Percentiles rank a stretch among this genome's conserved stretches.
These are phyloP conservation scores for Quercus robur DNA, from an alignment of 306 rosid species.

Conservation along the genomic window DNA sequence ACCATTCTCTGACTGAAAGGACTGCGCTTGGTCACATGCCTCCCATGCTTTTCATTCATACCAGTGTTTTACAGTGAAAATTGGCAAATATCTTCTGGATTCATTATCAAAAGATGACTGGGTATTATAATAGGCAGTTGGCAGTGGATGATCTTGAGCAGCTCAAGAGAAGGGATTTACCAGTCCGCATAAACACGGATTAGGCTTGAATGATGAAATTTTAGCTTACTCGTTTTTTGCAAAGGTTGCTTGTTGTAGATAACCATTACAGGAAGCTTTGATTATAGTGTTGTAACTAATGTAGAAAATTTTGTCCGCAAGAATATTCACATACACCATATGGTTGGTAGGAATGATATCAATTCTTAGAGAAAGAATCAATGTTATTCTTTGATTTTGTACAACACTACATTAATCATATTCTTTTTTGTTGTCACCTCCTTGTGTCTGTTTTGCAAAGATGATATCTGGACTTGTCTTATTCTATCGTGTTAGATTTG, in stretches of 20 bases:
- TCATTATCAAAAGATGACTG: conserved; percentile 2
- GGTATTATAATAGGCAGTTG: conserved; percentile 1
- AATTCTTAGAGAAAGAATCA: neutral
- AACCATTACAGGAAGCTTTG: neutral
- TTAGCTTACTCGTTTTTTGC: conserved; percentile 8
- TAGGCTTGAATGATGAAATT: no score
- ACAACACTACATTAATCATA: neutral
- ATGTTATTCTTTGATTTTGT: neutral
- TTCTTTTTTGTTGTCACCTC: neutral
- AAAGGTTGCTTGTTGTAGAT: neutral
- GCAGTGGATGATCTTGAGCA: conserved; percentile 8
- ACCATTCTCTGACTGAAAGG: conserved; percentile 60
- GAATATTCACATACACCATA: conserved; percentile 1
- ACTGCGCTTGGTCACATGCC: neutral
- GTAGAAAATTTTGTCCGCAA: conserved; percentile 31
- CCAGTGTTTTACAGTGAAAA: neutral
- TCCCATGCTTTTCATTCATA: conserved; percentile 8
- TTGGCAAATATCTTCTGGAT: conserved; percentile 5
- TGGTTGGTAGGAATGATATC: neutral
- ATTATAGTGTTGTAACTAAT: conserved; percentile 20
- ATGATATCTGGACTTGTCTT: neutral
- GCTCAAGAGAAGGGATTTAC: conserved; percentile 18
- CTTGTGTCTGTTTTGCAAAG: neutral
- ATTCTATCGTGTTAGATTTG: no score
- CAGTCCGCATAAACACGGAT: no score